Conservation (phyloP, 2,329 filamentous ascomycete species). For the Neopestalotiopsis sp. region DNA sequence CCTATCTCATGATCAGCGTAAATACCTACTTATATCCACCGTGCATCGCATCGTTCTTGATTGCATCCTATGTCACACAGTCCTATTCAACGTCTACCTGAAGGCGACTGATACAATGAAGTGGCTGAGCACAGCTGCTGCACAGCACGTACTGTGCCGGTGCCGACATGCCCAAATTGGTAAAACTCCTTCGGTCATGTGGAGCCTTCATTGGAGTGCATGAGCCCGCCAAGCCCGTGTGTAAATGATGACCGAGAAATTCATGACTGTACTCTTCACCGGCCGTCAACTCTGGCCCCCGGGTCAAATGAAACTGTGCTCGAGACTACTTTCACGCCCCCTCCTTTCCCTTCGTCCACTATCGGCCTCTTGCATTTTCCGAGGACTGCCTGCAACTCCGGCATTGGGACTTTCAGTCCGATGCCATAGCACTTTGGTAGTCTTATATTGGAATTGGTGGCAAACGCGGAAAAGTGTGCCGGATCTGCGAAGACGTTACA, state of each 20-base stretch:
- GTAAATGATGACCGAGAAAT: not conserved
- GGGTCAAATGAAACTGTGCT: not conserved
- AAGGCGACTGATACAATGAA: not conserved
- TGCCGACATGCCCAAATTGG: not conserved
- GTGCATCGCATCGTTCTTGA: not conserved
- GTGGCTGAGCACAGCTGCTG: not conserved
- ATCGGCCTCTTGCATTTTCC: not conserved
- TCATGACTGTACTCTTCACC: not conserved
- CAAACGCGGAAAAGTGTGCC: not conserved
- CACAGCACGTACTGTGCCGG: not conserved
- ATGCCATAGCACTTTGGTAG: not conserved
- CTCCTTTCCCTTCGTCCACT: not conserved
- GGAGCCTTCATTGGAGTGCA: not conserved
- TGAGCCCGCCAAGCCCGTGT: not conserved
- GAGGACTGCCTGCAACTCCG: not conserved
- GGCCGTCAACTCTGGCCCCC: not conserved
- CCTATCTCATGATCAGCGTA: not conserved
- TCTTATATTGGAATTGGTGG: not conserved
- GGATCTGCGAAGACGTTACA: not conserved
- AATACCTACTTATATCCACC: not conserved
- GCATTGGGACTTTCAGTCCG: not conserved
- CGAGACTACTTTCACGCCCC: not conserved
- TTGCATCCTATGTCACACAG: not conserved
- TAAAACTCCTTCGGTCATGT: not conserved
- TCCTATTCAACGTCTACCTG: not conserved